Evolutionary conservation across 139 green algal genomes (phyloP), one percentile per base, ranked within the genome.

Genomic region (Chlamydomonas applanata): DNA sequence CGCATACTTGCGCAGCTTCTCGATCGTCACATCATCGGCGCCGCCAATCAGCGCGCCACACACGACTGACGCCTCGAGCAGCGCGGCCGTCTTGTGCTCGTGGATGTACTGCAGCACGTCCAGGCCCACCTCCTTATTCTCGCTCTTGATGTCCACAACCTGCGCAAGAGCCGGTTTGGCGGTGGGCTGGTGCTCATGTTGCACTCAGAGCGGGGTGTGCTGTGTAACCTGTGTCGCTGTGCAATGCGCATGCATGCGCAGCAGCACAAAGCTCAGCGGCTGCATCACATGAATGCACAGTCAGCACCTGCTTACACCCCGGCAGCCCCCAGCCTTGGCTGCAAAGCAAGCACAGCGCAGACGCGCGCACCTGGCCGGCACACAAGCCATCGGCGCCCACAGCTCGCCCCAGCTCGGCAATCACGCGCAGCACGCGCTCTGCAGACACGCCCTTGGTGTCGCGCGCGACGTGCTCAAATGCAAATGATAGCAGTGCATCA

Each of bases 31-130:
- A 20, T 98, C 91, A 11, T 79, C 86, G 4, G 94, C 96, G 3
- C 88, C 89, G 29, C 92, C 93, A 36, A 95, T 30, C 14, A 98
- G 89, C 14, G 96, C 96, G 34, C 96, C 95, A 69, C 85, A 92
- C 53, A 98, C 93, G 20, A 98, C 96, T 4, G 91, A 84, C 20
- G 94, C 94, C 89, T 98, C 95, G 34, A 99, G 88, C 80, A 99
- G 89, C 40, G 93, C 96, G 3, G 93, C 96, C 0, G 96, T 99
- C 87, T 99, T 99, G 90, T 99, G 95, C 81, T 94, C 83, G 83
- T 99, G 96, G 82, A 99, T 99, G 90, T 98, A 99, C 77, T 96
- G 74, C 64, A 99, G 86, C 60, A 92, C 97, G 19, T 97, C 93
- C 56, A 98, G 71, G 4, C 89, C 93, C 32, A 97, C 87, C 71